Evolutionary conservation across 1,284 basidiomycete genomes (phyloP), one percentile per base, ranked within the genome.

Genomic region (Sporisorium reilianum): DNA sequence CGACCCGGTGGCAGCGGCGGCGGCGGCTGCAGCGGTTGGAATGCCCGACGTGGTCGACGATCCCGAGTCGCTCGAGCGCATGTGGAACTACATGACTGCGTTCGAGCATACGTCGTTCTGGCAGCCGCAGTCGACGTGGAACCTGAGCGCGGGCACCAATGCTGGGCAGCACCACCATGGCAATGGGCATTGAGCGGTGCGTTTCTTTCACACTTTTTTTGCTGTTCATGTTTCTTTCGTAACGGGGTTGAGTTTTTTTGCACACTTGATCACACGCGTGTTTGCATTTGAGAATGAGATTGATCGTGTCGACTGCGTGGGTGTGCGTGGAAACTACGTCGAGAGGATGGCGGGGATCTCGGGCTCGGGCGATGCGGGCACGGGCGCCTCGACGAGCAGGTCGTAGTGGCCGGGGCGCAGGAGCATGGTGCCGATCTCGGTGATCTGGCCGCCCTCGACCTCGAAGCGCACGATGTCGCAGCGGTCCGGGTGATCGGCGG

Each of bases 381-480:
- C 45, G 12, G 77, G 77, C 25, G 75, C 77, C 36, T 68, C 60
- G 16, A 75, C 67, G n/a, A 81, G 64, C 41, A 78, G 26, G 56
- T 80, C 78, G 53, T 80, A 80, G 36, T 80, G 78, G 5, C 78
- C 78, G 18, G 78, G 78, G 28, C 78, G 51, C 25, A 74, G 45
- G 16, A 80, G 58, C 62, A 78, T 73, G 11, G 70, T 77, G 6
- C 75, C 75, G 48, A 77, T 77, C 46, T 77, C 66, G n/a, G 69
- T 77, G 38, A 79, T 76, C 25, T 80, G 72, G 7, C 71, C 78
- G 20, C 75, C 73, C 10, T 78, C 74, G 20, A 78, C 64, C 25
- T 80, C 68, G 57, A 83, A 83, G 18, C 71, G 45, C 11, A 81
- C 78, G 8, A 83, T 60, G 45, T 83, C 78, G 53, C 78, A 80